phyloP scores from a whole-genome alignment of 169 alveolate genomes.

The Plasmodium falciparum region DNA sequence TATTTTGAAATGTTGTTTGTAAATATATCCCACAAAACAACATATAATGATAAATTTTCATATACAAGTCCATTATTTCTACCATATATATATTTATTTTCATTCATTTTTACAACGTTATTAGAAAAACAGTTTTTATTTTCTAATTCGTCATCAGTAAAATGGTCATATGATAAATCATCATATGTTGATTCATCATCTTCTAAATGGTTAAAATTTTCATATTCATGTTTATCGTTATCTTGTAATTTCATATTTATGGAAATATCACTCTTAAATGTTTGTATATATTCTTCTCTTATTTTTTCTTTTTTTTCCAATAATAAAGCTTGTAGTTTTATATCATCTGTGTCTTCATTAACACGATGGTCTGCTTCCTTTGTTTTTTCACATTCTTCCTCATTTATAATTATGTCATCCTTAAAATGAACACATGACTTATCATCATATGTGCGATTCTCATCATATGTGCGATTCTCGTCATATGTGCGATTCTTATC shows the following conservation, averaged over 20 bases:
- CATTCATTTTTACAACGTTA: neutral
- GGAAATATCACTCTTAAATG: conserved; percentile 2
- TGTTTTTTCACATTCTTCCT: neutral
- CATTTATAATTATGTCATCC: no score
- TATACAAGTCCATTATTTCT: conserved; percentile 8
- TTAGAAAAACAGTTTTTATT: neutral
- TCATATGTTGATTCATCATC: neutral
- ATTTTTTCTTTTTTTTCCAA: conserved; percentile 49
- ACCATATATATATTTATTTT: conserved; percentile 39
- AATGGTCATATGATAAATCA: neutral
- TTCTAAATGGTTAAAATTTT: neutral
- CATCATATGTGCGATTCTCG: no score
- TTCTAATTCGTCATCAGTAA: neutral
- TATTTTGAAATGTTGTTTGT: conserved; percentile 51
- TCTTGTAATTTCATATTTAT: neutral
- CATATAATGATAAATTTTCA: conserved; percentile 58
- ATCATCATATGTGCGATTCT: no score
- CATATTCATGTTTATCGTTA: neutral
- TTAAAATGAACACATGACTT: no score
- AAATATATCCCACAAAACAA: conserved; percentile 71
- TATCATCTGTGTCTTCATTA: neutral
- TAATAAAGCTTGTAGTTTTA: conserved; percentile 9
- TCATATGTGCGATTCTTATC: neutral
- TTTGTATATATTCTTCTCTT: conserved; percentile 27
- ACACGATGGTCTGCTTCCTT: neutral